Evolutionary conservation across 495 filamentous ascomycete genomes (phyloP).

Genomic region (Haplographium delicatum): DNA sequence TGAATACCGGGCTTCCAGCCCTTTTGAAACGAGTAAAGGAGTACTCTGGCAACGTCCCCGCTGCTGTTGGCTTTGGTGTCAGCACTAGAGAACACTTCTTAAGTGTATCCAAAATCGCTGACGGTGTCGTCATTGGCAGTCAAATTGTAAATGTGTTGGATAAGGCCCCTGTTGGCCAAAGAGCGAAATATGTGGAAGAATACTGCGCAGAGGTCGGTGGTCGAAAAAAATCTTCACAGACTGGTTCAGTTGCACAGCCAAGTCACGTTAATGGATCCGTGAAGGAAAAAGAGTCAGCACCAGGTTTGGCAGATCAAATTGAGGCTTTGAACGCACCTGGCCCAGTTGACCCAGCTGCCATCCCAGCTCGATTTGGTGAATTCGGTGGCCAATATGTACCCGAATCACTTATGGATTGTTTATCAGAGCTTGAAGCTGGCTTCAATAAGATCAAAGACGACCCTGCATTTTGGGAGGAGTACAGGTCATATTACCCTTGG

Average conservation of each 20-base stretch:
- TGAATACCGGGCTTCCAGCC: conserved; percentile 74
- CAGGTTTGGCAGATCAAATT: conserved; percentile 66
- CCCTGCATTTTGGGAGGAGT: conserved; percentile 94
- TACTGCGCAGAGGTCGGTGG: conserved; percentile 82
- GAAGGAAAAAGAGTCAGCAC: conserved; percentile 47
- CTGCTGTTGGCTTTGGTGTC: conserved; percentile 91
- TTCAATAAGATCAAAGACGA: conserved; percentile 84
- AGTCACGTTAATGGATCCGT: conserved; percentile 57
- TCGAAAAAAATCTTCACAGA: conserved; percentile 40
- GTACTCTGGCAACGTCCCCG: conserved; percentile 84
- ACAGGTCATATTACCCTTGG: conserved; percentile 92
- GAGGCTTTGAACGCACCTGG: conserved; percentile 59
- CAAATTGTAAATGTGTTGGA: conserved; percentile 71
- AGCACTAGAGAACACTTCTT: conserved; percentile 93
- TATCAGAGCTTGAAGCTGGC: conserved; percentile 84
- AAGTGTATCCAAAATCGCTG: conserved; percentile 73
- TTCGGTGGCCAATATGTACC: conserved; percentile 99
- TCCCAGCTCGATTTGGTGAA: conserved; percentile 86
- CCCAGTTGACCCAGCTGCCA: conserved; percentile 36
- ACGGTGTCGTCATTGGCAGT: conserved; percentile 96
- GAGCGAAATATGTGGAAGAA: conserved; percentile 71
- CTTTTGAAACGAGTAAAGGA: conserved; percentile 82
- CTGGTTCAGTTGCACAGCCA: conserved; percentile 46
- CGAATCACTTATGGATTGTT: conserved; percentile 95
- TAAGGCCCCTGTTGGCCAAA: conserved; percentile 62